Conservation (phyloP, 352 stramenopile genomes). For the Globisporangium uncinulatum region DNA sequence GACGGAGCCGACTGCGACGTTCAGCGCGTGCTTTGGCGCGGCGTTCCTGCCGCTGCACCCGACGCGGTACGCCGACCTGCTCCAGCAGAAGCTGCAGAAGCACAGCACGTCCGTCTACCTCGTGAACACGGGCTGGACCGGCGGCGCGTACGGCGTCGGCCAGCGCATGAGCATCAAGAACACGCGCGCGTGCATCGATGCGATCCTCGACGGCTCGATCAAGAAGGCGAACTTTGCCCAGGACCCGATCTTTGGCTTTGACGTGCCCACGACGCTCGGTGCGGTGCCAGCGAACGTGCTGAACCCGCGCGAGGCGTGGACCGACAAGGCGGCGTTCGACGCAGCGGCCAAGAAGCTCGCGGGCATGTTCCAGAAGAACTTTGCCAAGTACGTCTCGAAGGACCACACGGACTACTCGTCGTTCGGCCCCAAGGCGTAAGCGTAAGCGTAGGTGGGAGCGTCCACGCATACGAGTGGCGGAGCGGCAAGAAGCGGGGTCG, state of each 20-base stretch:
- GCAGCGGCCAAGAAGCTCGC: constrained; percentile 90
- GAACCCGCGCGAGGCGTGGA: constrained; percentile 92
- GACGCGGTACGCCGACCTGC: constrained; percentile 95
- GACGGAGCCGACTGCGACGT: constrained; percentile 94
- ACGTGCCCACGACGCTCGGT: constrained; percentile 88
- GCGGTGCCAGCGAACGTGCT: constrained; percentile 86
- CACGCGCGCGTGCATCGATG: constrained; percentile 94
- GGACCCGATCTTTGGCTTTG: constrained; percentile 94
- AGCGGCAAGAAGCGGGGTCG: not conserved
- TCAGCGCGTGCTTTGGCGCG: constrained; percentile 96
- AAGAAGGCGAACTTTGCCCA: constrained; percentile 78
- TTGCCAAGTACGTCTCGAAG: constrained; percentile 93
- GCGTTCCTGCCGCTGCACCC: constrained; percentile 97
- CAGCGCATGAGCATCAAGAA: constrained; percentile 98
- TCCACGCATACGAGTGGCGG: not conserved
- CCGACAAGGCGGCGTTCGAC: constrained; percentile 91
- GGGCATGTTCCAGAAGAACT: constrained; percentile 96
- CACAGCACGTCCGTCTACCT: constrained; percentile 94
- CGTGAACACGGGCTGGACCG: constrained; percentile 98
- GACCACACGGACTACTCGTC: constrained; percentile 95
- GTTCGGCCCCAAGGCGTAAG: constrained; percentile 90
- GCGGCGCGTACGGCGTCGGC: constrained; percentile 94
- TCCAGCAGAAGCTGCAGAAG: constrained; percentile 95
- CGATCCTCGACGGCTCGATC: constrained; percentile 95
- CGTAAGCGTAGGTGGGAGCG: not conserved